A percentile compares a stretch with the other conserved stretches of the same genome.
These are phyloP conservation scores for Zelopaecilomyces penicillatus DNA, from an alignment of 2,329 filamentous ascomycete species.

Conservation along the genomic window DNA sequence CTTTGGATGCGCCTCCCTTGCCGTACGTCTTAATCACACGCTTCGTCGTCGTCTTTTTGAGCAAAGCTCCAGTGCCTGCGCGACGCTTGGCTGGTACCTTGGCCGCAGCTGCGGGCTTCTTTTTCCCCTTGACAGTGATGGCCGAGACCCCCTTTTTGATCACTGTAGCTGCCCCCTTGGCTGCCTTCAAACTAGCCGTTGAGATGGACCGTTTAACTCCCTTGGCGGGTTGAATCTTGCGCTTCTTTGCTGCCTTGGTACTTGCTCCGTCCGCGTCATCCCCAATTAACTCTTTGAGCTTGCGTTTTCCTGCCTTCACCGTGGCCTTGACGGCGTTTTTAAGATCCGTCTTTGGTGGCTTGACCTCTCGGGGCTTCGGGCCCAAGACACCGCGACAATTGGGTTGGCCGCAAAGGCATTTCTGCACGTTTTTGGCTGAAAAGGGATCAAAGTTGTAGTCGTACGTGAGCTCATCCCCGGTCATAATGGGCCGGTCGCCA, in stretches of 20 bases:
- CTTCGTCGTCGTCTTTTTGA: constrained; percentile 7
- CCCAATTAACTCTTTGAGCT: constrained; percentile 44
- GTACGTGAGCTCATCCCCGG: constrained; percentile 92
- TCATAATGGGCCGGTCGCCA: constrained; percentile 80
- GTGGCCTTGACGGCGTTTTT: constrained; percentile 31
- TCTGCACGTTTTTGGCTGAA: constrained; percentile 60
- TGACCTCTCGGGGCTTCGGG: constrained; percentile 50
- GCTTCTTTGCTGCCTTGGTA: constrained; percentile 41
- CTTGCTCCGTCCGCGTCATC: constrained; percentile 27
- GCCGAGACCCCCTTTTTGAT: constrained; percentile 29
- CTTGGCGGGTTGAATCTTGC: constrained; percentile 26
- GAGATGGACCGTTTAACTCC: constrained; percentile 28
- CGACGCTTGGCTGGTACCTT: constrained; percentile 12
- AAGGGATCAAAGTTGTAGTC: constrained; percentile 72
- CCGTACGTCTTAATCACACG: constrained; percentile 22
- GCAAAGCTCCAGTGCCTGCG: constrained; percentile 7
- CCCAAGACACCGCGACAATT: constrained; percentile 59
- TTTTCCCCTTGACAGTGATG: constrained; percentile 19
- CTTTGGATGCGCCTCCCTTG: constrained; percentile 2
- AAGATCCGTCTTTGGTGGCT: constrained; percentile 36
- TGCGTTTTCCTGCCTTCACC: constrained; percentile 46
- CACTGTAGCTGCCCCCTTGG: constrained; percentile 28
- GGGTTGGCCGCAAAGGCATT: constrained; percentile 53
- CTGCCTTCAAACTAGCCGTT: constrained; percentile 25
- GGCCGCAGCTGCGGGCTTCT: constrained; percentile 16